Base-by-base conservation (phyloP, 2,329 filamentous ascomycete genomes). In the Cladophialophora carrionii region DNA sequence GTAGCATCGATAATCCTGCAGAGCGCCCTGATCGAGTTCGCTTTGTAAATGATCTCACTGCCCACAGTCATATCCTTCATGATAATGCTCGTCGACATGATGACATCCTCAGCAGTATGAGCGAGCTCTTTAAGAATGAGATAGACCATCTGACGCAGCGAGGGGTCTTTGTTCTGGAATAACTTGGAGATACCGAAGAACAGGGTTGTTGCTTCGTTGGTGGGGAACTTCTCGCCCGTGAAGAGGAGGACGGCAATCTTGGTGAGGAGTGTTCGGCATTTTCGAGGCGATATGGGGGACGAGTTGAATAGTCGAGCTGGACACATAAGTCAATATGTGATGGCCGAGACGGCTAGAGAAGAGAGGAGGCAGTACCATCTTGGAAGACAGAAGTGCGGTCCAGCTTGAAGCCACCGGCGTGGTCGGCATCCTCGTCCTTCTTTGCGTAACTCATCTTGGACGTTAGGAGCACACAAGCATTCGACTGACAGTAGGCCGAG, bases 151-250 rank as follows among this genome's bases (percentile, higher is more conserved):
- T 99, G 95, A 75, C 95, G 92, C 76, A 99, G 85, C 74, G 92
- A 94, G 74, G 93, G 90, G 89, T 99, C 95, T 81, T 97, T 98
- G 82, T 98, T 98, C 84, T 98, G 94, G 85, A 99, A 99, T 67
- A 98, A 87, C 85, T 98, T 98, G 68, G 94, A 98, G 79, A 96
- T 98, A 73, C 94, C 93, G 78, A 98, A 98, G 87, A 99, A 99
- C 71, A 99, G 90, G 55, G 92, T 94, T 34, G 95, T 98, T 72
- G 95, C 95, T 86, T 99, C 95, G 76, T 96, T 96, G 66, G 90
- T 94, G 53, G 94, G 93, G 83, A 98, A 99, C 77, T 89, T 92
- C 82, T 99, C 95, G 73, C 95, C 95, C 22, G 92, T 98, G 80
- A 97, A 97, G 73, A 99, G 86, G 70, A 99, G 89, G 65, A 98